A percentile compares a stretch with the other conserved stretches of the same genome.
Evolutionary conservation across 192 early-diverging fungal species (phyloP).

Genomic region (Podochytrium sp.): DNA sequence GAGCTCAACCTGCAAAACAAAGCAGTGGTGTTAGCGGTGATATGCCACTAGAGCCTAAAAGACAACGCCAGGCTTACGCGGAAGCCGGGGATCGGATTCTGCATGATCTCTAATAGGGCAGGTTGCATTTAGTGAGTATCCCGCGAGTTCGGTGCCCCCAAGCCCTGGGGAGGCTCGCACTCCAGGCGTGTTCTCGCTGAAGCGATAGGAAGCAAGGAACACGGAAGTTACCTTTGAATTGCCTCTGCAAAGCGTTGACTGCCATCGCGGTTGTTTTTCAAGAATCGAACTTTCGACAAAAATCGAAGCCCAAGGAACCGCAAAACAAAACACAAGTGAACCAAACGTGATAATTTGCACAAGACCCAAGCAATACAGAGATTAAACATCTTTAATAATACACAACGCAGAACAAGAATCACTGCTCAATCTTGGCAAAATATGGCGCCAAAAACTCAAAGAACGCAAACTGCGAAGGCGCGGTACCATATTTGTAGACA

Average conservation of each 20-base stretch:
- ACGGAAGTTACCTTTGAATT: slow-evolving; percentile 46
- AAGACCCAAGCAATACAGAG: no score
- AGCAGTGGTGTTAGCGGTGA: not conserved
- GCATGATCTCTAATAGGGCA: slow-evolving; percentile 44
- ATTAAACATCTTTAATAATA: no score
- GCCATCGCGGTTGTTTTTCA: slow-evolving; percentile 21
- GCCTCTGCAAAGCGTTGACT: slow-evolving; percentile 47
- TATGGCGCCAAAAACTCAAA: slow-evolving; percentile 90
- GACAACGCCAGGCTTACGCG: slow-evolving; percentile 18
- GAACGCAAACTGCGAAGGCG: slow-evolving; percentile 95
- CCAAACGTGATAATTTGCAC: no score
- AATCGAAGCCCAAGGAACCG: no score
- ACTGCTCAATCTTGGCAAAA: slow-evolving; percentile 53
- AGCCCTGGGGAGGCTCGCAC: not conserved
- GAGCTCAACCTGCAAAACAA: slow-evolving; percentile 40
- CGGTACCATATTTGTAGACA: slow-evolving; percentile 93
- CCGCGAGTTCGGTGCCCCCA: not conserved
- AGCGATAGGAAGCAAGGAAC: not conserved
- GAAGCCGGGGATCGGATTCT: slow-evolving; percentile 58
- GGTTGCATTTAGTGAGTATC: not conserved
- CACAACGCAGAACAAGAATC: not conserved
- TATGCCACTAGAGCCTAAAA: not conserved
- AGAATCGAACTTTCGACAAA: no score
- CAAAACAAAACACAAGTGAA: no score
- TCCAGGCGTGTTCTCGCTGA: not conserved